Base-by-base conservation (phyloP, 176 grass and related monocot species). In the Raddia distichophylla region DNA sequence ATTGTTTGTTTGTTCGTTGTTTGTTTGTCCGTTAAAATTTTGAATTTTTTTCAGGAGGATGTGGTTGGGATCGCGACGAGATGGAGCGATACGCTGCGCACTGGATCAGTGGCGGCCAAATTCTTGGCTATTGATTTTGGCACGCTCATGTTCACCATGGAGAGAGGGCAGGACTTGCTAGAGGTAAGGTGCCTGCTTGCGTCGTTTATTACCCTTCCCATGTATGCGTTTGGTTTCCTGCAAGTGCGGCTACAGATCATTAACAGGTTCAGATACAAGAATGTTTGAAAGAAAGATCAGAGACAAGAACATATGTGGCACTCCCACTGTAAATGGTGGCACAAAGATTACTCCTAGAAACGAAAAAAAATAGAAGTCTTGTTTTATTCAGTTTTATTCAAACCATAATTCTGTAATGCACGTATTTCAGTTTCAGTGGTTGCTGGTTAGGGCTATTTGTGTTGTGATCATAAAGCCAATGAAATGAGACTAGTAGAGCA, bases 81-180 rank as follows among this genome's bases (percentile, higher is more conserved):
- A 65, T 98, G 95, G 95, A 98, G 71, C 84, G 90, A 93, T 62
- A 87, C 95, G 78, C 84, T 98, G 40, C 85, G 91, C 22, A 87
- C 95, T 55, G 95, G 92, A 60, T 79, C 90, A 64, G 27, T 27
- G 27, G 27, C 27, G 27, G 27, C 27, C 27, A 27, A 27, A 27
- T 27, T 27, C 27, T 0, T 27, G 27, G 27, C 27, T 27, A 27
- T 27, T 27, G 27, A 27, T 27, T 27, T 27, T 1, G 1, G 27
- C 27, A 27, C 27, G 27, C 27, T 27, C 27, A 27, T 27, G 27
- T 27, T 27, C 27, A 27, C 27, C 27, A 84, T 91, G 86, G 92
- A 93, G 59, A 91, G 64, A 70, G 93, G 90, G 42, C 92, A 80
- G 17, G 88, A 95, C 84, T 34, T 91, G 55, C 74, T 76, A 32